Evolutionary conservation across 164 flowering plant genomes (phyloP).

Genomic region (Saururus chinensis): DNA sequence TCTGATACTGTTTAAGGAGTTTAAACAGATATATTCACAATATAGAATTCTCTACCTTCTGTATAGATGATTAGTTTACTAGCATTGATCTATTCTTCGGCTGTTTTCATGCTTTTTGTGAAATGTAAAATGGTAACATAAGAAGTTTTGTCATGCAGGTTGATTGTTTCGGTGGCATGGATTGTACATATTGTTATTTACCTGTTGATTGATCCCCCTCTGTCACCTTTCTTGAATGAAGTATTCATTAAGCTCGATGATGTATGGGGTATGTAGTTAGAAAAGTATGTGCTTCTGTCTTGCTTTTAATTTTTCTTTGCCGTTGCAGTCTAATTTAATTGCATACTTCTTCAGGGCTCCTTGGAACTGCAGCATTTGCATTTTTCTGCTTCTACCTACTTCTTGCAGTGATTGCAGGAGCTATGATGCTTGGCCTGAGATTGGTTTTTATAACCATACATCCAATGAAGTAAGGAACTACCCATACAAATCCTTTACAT

Average conservation of each 20-base stretch:
- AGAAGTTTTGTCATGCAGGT: conserved; percentile 28
- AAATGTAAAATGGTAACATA: neutral
- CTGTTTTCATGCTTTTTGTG: no score
- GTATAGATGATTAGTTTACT: neutral
- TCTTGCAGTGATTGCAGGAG: conserved; percentile 93
- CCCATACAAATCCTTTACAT: conserved; percentile 2
- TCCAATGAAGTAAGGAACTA: conserved; percentile 82
- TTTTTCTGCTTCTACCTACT: conserved; percentile 98
- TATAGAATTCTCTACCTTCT: neutral
- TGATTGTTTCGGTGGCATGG: conserved; percentile 95
- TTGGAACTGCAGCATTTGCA: conserved; percentile 96
- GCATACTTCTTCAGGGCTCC: conserved; percentile 55
- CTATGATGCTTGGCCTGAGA: conserved; percentile 92
- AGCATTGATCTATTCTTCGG: neutral
- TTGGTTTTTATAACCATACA: conserved; percentile 94
- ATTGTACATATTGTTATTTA: conserved; percentile 88
- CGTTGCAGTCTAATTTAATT: neutral
- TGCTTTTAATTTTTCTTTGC: neutral
- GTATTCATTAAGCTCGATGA: conserved; percentile 90
- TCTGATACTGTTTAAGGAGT: no score
- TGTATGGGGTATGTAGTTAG: conserved; percentile 66
- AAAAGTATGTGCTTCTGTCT: neutral
- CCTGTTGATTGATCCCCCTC: conserved; percentile 79
- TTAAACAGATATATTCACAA: no score
- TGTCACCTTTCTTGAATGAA: conserved; percentile 81